Evolutionary conservation across 495 filamentous ascomycete genomes (phyloP).

Genomic region (Xylaria castorea): DNA sequence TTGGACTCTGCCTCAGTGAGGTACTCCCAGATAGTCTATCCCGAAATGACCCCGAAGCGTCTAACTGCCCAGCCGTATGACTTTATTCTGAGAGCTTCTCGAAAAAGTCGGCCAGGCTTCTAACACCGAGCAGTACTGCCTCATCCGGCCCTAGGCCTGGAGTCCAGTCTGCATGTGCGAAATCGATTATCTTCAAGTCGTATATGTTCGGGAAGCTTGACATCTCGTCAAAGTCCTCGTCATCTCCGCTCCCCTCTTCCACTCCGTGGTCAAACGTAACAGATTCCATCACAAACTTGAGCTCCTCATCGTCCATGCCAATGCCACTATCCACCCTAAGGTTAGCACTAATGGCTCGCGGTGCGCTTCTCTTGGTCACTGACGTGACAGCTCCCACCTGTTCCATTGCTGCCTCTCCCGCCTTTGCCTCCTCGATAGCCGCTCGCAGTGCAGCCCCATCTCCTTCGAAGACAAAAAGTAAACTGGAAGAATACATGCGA

Average conservation of each 20-base stretch:
- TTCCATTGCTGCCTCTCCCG: conserved; percentile 1
- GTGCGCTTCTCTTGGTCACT: conserved; percentile 41
- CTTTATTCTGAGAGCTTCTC: conserved; percentile 58
- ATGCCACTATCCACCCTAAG: conserved; percentile 55
- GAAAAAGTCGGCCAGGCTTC: conserved; percentile 75
- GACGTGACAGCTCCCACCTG: conserved; percentile 33
- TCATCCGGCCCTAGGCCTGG: conserved; percentile 88
- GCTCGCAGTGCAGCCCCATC: conserved; percentile 71
- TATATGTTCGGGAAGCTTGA: conserved; percentile 74
- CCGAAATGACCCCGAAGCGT: conserved; percentile 1
- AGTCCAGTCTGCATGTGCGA: conserved; percentile 90
- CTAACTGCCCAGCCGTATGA: neutral
- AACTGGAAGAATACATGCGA: conserved; percentile 90
- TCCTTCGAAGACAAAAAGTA: conserved; percentile 93
- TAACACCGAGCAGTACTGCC: conserved; percentile 78
- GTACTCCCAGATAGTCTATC: neutral
- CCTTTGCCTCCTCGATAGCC: conserved; percentile 68
- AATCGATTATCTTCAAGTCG: conserved; percentile 90
- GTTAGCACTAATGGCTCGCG: conserved; percentile 36
- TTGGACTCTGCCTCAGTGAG: neutral
- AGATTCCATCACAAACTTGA: conserved; percentile 30
- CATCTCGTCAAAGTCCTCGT: conserved; percentile 71
- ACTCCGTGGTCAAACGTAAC: conserved; percentile 34
- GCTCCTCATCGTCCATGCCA: conserved; percentile 48
- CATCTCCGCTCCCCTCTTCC: conserved; percentile 34